Percentiles rank a stretch among this genome's conserved stretches.
Evolutionary conservation across 257 asterid genomes (phyloP).

Genomic region (Verbascum thapsus): DNA sequence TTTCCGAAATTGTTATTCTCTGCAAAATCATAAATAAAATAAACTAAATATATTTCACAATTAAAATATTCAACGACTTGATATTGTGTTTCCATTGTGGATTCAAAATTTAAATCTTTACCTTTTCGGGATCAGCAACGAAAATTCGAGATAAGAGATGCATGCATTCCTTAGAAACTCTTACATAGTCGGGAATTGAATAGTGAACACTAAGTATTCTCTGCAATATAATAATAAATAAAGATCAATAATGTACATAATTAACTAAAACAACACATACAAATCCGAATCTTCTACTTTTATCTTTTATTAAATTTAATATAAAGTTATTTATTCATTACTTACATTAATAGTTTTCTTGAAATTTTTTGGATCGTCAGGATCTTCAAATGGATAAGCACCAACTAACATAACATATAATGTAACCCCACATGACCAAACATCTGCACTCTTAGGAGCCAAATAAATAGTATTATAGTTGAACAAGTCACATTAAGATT

Average conservation of each 20-base stretch:
- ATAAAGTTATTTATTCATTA: no score
- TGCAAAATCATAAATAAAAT: slow-evolving; percentile 27
- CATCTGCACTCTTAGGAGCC: slow-evolving; percentile 69
- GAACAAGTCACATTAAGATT: slow-evolving; percentile 17
- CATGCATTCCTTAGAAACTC: slow-evolving; percentile 75
- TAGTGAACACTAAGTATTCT: slow-evolving; percentile 82
- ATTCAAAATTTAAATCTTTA: slow-evolving; percentile 18
- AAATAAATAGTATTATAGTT: slow-evolving; percentile 10
- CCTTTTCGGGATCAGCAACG: slow-evolving; percentile 83
- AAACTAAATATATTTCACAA: no score
- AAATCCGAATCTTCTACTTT: no score
- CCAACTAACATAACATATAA: slow-evolving; percentile 92
- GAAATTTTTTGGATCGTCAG: no score
- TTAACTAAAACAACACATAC: no score
- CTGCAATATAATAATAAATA: slow-evolving; percentile 52
- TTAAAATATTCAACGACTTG: no score
- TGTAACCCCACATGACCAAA: slow-evolving; percentile 99
- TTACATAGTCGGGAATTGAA: slow-evolving; percentile 80
- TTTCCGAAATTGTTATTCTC: slow-evolving; percentile 82
- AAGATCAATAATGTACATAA: slow-evolving; percentile 3
- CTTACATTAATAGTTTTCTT: slow-evolving; percentile 82
- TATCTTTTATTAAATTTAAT: no score
- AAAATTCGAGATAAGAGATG: slow-evolving; percentile 79
- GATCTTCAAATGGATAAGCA: slow-evolving; percentile 93
- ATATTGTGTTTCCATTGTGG: no score